A percentile compares a stretch with the other conserved stretches of the same genome.
These are phyloP conservation scores for Rubus parviflorus DNA, from an alignment of 306 rosid species.

Conservation along the genomic window DNA sequence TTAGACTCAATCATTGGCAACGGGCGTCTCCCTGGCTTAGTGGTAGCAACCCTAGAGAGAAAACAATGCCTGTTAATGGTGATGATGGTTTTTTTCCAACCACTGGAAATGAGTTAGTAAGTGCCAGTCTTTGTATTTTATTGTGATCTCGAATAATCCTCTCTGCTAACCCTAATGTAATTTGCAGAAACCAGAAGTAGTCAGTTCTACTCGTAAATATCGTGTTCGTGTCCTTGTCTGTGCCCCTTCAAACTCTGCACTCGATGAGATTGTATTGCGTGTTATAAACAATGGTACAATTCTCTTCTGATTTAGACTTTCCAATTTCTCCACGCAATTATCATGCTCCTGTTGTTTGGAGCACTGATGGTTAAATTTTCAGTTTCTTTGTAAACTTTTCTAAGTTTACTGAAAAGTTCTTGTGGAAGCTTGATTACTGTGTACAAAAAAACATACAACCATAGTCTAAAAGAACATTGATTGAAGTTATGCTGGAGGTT, in stretches of 20 bases:
- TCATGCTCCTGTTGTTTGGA: neutral
- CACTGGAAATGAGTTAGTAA: constrained; percentile 76
- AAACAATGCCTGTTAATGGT: constrained; percentile 73
- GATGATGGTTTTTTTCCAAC: constrained; percentile 88
- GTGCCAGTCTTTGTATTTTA: constrained; percentile 18
- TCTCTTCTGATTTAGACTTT: constrained; percentile 10
- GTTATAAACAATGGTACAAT: constrained; percentile 69
- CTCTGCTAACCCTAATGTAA: constrained; percentile 31
- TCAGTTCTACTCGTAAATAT: constrained; percentile 81
- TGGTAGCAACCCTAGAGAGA: constrained; percentile 72
- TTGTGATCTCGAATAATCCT: constrained; percentile 24
- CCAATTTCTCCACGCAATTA: constrained; percentile 12
- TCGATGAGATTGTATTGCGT: constrained; percentile 93
- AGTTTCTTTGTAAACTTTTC: neutral
- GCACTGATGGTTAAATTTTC: neutral
- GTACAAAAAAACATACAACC: neutral
- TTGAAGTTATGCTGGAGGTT: neutral
- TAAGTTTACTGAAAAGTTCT: neutral
- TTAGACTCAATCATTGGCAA: constrained; percentile 67
- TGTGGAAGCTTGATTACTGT: constrained; percentile 1
- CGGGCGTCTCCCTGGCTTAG: constrained; percentile 77
- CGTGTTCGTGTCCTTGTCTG: constrained; percentile 89
- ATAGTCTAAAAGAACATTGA: neutral
- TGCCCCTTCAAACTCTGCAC: constrained; percentile 95
- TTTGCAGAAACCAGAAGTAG: constrained; percentile 81